Evolutionary conservation across 2,329 filamentous ascomycete genomes (phyloP).

Genomic region (Cytospora piceicola): DNA sequence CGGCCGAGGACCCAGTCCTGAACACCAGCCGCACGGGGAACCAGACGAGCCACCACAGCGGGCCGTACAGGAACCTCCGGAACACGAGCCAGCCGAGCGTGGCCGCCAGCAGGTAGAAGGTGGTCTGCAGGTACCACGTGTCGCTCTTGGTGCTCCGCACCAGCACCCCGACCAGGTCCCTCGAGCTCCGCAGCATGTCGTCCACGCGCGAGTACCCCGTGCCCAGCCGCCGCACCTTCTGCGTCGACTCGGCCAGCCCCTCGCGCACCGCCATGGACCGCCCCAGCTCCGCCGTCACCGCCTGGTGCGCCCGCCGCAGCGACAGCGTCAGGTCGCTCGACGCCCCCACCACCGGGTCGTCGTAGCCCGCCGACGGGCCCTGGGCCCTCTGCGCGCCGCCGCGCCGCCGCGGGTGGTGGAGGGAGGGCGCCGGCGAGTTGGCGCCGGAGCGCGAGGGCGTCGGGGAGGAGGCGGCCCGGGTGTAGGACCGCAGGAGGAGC

Average conservation of each 20-base stretch:
- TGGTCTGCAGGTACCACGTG: slow-evolving; percentile 94
- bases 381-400: slow-evolving; percentile 29
- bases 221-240: slow-evolving; percentile 77
- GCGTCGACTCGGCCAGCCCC: slow-evolving; percentile 82
- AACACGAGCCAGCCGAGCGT: slow-evolving; percentile 88
- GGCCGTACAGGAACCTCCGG: slow-evolving; percentile 82
- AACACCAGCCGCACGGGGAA: slow-evolving; percentile 74
- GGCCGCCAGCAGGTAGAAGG: slow-evolving; percentile 77
- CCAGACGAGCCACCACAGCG: slow-evolving; percentile 87
- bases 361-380: slow-evolving; percentile 48
- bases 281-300: slow-evolving; percentile 83
- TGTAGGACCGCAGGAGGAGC: slow-evolving; percentile 69
- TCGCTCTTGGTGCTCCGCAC: slow-evolving; percentile 91
- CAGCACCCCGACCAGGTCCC: slow-evolving; percentile 76
- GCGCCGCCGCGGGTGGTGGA: slow-evolving; percentile 16
- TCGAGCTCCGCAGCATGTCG: slow-evolving; percentile 73
- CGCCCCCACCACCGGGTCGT: slow-evolving; percentile 75
- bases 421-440: slow-evolving; percentile 39
- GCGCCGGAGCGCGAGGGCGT: slow-evolving; percentile 39
- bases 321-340: slow-evolving; percentile 83
- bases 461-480: slow-evolving; percentile 38
- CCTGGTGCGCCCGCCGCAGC: slow-evolving; percentile 80
- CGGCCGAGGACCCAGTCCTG: slow-evolving; percentile 58
- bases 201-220: slow-evolving; percentile 83
- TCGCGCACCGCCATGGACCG: slow-evolving; percentile 89